Evolutionary conservation across 805 yeast genomes (phyloP).

Genomic region (Metschnikowia similis): DNA sequence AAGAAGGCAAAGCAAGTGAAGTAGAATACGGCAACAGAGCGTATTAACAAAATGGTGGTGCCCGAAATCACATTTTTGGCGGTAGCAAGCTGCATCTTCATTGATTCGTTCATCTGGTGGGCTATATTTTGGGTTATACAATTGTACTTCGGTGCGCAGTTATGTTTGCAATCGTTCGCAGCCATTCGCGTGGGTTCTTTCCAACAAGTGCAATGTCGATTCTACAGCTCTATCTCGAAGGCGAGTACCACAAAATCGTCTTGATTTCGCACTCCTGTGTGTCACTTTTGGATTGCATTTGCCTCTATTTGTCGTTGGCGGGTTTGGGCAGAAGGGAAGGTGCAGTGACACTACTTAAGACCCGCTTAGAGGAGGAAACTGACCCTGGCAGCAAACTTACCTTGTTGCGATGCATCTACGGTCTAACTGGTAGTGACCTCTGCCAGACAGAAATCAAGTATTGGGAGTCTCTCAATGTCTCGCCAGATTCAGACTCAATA

Average conservation of each 20-base stretch:
- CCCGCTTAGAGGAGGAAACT: conserved; percentile 2
- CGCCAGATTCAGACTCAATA: neutral
- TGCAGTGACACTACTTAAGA: conserved; percentile 9
- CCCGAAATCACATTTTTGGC: neutral
- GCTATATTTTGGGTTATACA: too few relatives aligned
- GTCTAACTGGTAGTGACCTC: neutral
- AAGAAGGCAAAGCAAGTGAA: neutral
- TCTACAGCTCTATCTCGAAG: conserved; percentile 5
- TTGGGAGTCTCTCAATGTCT: conserved; percentile 5
- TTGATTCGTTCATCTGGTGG: neutral
- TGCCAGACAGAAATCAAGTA: conserved; percentile 6
- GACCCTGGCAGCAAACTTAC: conserved; percentile 4
- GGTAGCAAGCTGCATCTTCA: neutral
- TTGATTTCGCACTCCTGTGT: conserved; percentile 5
- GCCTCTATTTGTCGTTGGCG: conserved; percentile 6
- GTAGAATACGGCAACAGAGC: neutral
- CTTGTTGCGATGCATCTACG: conserved; percentile 6
- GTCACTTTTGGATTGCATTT: conserved; percentile 5
- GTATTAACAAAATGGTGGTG: neutral
- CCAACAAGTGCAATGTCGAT: conserved; percentile 1
- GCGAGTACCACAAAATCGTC: conserved; percentile 7
- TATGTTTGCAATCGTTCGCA: conserved; percentile 2
- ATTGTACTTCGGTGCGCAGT: neutral
- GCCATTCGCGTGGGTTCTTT: neutral
- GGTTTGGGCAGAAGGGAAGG: conserved; percentile 9